A percentile compares a stretch with the other conserved stretches of the same genome.
Conservation (phyloP, 2,329 filamentous ascomycete genomes). For the Didymella lethalis region DNA sequence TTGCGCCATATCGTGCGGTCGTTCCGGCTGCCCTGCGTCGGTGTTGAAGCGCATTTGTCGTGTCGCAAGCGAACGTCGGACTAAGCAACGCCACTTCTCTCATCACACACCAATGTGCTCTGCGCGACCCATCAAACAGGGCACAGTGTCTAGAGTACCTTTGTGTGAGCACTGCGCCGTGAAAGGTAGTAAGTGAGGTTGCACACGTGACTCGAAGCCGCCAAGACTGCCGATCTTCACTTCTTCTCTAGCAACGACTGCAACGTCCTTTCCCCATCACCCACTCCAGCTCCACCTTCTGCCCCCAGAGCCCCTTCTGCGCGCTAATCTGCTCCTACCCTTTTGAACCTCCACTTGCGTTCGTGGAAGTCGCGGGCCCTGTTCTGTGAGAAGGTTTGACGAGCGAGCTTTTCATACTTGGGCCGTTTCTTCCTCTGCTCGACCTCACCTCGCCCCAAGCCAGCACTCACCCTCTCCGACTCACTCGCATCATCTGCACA, state of each 20-base stretch:
- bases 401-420: slow-evolving; percentile 51
- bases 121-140: background rate
- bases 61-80: slow-evolving; percentile 12
- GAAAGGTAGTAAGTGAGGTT: slow-evolving; percentile 8
- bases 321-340: slow-evolving; percentile 24
- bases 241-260: slow-evolving; percentile 33
- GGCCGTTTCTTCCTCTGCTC: slow-evolving; percentile 44
- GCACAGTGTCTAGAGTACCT: background rate
- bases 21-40: slow-evolving; percentile 1
- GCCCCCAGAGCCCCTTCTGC: slow-evolving; percentile 24
- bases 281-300: slow-evolving; percentile 31
- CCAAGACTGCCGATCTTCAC: slow-evolving; percentile 30
- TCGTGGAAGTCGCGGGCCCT: slow-evolving; percentile 33
- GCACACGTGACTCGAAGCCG: slow-evolving; percentile 34
- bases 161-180: background rate
- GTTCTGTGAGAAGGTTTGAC: slow-evolving; percentile 50
- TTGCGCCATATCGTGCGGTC: slow-evolving; percentile 34
- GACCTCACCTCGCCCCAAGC: slow-evolving; percentile 39
- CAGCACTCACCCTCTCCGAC: slow-evolving; percentile 39
- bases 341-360: slow-evolving; percentile 26
- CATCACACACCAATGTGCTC: slow-evolving; percentile 1
- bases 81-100: slow-evolving; percentile 11
- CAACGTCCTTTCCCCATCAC: slow-evolving; percentile 30
- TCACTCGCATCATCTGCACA: slow-evolving; percentile 42
- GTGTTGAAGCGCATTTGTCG: slow-evolving; percentile 9